These are phyloP conservation scores for Acidiella bohemica DNA, from an alignment of 495 filamentous ascomycete species.

Conservation along the genomic window DNA sequence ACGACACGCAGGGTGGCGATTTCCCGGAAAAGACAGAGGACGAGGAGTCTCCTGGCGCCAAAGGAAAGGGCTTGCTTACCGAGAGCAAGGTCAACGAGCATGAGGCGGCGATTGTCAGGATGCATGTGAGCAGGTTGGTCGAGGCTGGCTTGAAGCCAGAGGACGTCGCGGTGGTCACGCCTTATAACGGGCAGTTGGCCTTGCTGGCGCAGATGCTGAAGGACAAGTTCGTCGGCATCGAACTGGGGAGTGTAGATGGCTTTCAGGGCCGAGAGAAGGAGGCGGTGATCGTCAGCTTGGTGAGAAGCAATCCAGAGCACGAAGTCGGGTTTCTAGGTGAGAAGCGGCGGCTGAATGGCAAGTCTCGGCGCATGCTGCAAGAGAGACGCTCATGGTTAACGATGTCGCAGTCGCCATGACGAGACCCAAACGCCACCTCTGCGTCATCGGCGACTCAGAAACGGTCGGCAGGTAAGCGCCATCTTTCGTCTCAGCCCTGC, in stretches of 20 bases:
- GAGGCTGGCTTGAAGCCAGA: conserved; percentile 61
- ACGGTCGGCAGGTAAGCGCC: conserved; percentile 64
- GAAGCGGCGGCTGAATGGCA: conserved; percentile 81
- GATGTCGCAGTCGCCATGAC: conserved; percentile 92
- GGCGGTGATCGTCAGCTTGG: conserved; percentile 78
- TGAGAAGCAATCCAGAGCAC: conserved; percentile 71
- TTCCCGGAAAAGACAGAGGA: conserved; percentile 42
- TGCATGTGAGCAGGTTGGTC: conserved; percentile 63
- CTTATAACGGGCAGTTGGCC: conserved; percentile 88
- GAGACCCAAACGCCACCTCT: conserved; percentile 75
- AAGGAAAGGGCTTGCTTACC: conserved; percentile 42
- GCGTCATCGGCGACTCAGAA: conserved; percentile 84
- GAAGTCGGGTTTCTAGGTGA: conserved; percentile 95
- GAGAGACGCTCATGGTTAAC: neutral
- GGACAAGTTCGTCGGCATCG: conserved; percentile 66
- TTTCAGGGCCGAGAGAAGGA: conserved; percentile 98
- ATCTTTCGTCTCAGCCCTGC: conserved; percentile 7
- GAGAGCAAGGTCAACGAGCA: conserved; percentile 91
- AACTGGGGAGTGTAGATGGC: conserved; percentile 88
- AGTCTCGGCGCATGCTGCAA: conserved; percentile 21
- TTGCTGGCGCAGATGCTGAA: conserved; percentile 62
- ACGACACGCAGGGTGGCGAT: conserved; percentile 94
- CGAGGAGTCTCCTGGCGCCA: conserved; percentile 32
- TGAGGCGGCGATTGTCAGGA: conserved; percentile 67
- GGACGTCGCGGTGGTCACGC: conserved; percentile 87